These are phyloP conservation scores for Xylariaceae sp. DNA, from an alignment of 2,329 filamentous ascomycete genomes.

Conservation along the genomic window DNA sequence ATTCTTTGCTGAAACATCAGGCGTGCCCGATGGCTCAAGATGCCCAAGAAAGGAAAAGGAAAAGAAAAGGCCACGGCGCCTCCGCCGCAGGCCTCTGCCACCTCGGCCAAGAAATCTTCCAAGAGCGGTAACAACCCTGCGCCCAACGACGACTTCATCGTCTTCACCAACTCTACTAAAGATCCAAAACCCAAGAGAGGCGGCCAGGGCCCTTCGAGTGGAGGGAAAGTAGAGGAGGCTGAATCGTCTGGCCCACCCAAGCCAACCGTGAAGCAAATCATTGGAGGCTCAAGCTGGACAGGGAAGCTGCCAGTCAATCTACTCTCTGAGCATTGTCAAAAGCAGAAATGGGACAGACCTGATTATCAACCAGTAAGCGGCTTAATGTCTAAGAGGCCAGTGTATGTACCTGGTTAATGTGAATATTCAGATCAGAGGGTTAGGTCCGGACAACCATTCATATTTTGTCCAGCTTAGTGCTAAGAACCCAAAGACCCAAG, in stretches of 20 bases:
- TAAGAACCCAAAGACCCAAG: slow-evolving; percentile 77
- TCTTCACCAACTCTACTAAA: slow-evolving; percentile 56
- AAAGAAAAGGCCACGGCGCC: slow-evolving; percentile 45
- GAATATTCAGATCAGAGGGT: slow-evolving; percentile 51
- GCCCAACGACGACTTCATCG: slow-evolving; percentile 44
- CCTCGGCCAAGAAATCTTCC: slow-evolving; percentile 29
- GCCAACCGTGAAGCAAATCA: slow-evolving; percentile 71
- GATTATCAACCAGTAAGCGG: slow-evolving; percentile 74
- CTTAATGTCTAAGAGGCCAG: slow-evolving; percentile 8
- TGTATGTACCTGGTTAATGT: slow-evolving; percentile 20
- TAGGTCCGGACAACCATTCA: slow-evolving; percentile 40
- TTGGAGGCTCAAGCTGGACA: slow-evolving; percentile 94
- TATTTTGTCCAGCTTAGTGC: slow-evolving; percentile 76
- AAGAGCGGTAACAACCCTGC: slow-evolving; percentile 27
- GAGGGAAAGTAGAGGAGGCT: slow-evolving; percentile 25
- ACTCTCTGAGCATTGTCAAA: slow-evolving; percentile 90
- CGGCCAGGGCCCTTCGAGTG: slow-evolving; percentile 18
- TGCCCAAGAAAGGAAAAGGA: slow-evolving; percentile 49
- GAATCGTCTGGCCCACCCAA: slow-evolving; percentile 45
- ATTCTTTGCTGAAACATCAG: background rate
- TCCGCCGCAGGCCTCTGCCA: slow-evolving; percentile 24
- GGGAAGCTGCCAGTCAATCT: slow-evolving; percentile 94
- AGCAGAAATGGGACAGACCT: slow-evolving; percentile 90
- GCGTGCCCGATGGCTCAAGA: slow-evolving; percentile 25
- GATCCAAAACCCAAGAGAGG: slow-evolving; percentile 43